Base-by-base conservation (phyloP, 1,284 basidiomycete species). In the Puccinia hordei region DNA sequence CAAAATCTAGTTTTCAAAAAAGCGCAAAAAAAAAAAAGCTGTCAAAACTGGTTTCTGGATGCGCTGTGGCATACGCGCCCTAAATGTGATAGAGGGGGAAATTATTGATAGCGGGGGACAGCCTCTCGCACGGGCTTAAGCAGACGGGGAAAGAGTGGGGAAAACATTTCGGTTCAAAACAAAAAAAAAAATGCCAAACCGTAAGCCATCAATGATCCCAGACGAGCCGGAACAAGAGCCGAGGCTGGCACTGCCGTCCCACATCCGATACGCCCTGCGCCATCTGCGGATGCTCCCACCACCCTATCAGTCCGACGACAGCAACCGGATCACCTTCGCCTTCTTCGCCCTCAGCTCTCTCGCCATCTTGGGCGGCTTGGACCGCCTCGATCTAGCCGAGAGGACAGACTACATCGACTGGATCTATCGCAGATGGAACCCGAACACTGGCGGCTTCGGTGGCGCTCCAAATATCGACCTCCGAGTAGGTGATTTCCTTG, bases 371-470 rank as follows among this genome's bases (percentile, higher is more conserved):
- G 90, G 88, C 12, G 83, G 92, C 3, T 84, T 89, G 13, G 85
- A 86, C 8, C 89, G 89, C 81, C 88, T 88, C 4, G 88, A 84
- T 6, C 84, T 87, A 12, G 83, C 84, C 8, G 90, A 92, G 80
- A 88, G 89, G n/a, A 86, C 88, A 49, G 85, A 84, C 3, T 95
- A 92, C 92, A 87, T 87, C 77, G 88, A 90, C 75, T 97, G 95
- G 94, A 89, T 98, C 71, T 97, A 94, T 92, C 89, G 88, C 19
- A 90, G 95, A 85, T 92, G 95, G 83, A 88, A 89, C 61, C 87
- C 87, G 85, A 65, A 82, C 85, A 83, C 38, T 10, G 89, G 91
- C 73, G 93, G 93, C 1, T 95, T 95, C 84, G 87, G 89, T 82
- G 91, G 92, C 5, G 90, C 92, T 61, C 88, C 91, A 19, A 92